Evolutionary conservation across 78 protist species (phyloP).

Genomic region (Monocercomonoides exilis): DNA sequence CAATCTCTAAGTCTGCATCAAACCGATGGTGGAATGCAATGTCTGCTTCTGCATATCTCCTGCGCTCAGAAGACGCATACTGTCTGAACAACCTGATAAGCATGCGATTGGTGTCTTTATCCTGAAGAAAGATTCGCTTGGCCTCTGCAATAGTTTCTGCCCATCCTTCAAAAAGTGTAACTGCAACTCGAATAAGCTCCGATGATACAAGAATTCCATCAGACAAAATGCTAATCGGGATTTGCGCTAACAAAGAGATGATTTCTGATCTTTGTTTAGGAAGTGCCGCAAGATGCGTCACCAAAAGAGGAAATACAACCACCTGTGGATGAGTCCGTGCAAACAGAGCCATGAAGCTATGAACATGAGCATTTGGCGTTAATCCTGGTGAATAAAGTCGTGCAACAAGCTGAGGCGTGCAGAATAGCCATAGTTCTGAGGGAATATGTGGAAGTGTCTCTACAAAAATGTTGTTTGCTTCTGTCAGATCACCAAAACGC

Average conservation of each 20-base stretch:
- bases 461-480: neutral
- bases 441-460: neutral
- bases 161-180: conserved; percentile 10
- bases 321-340: conserved; percentile 23
- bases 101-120: neutral
- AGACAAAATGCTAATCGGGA: neutral
- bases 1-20: neutral
- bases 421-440: neutral
- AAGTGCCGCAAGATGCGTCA: neutral
- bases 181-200: conserved; percentile 23
- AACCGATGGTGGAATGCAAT: neutral
- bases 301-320: conserved; percentile 15
- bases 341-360: neutral
- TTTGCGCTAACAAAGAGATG: neutral
- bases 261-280: neutral
- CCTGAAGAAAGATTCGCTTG: neutral
- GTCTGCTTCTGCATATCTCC: neutral
- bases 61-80: neutral
- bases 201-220: conserved; percentile 8
- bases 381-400: neutral
- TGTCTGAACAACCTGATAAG: neutral
- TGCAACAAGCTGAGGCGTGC: conserved; percentile 26
- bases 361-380: neutral
- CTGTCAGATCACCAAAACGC: neutral
- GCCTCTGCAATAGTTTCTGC: conserved; percentile 18